Evolutionary conservation across 2,329 filamentous ascomycete genomes (phyloP), one percentile per base, ranked within the genome.

Genomic region (Zasmidium cellare): DNA sequence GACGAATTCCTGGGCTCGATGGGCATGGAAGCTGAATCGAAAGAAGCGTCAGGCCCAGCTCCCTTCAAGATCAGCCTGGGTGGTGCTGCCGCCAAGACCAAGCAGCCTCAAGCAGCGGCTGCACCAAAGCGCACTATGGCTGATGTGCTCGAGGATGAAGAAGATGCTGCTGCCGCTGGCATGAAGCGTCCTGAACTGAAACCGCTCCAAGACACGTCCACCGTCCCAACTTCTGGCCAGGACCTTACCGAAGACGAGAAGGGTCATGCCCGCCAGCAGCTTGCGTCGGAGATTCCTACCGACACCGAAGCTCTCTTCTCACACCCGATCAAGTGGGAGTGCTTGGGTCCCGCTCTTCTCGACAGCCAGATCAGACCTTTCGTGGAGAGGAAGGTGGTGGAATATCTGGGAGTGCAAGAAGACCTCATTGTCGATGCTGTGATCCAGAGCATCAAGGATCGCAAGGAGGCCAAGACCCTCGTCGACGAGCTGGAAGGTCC

Each of bases 351-450:
- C 60, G 81, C 83, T 16, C 83, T 94, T 45, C 85, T 97, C 59
- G 84, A 86, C 60, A 90, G 96, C 63, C 92, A 97, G 72, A 85
- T 99, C 66, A 86, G 90, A 69, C 92, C 93, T 25, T 99, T 97
- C 77, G 91, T 97, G 56, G 92, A 96, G 80, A 96, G 96, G 84
- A 99, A 97, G 82, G 91, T 97, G 66, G 88, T 99, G 60, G 94
- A 99, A 75, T 96, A 94, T 68, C 83, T 99, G 50, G 96, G 96
- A 59, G 90, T 99, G 57, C 92, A 97, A 76, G 94, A 99, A 74
- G 91, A 97, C 76, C 87, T 97, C 78, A 80, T 99, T 49, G 92
- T 99, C 28, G 92, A 96, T 71, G 88, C 94, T 46, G 91, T 97
- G 41, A 88, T 97, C 71, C 89, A 92, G 69, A 91, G 96, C 75